Percentiles rank a stretch among this genome's conserved stretches.
phyloP scores from a whole-genome alignment of 768 basidiomycete genomes.

The Psilocybe subaeruginosa region DNA sequence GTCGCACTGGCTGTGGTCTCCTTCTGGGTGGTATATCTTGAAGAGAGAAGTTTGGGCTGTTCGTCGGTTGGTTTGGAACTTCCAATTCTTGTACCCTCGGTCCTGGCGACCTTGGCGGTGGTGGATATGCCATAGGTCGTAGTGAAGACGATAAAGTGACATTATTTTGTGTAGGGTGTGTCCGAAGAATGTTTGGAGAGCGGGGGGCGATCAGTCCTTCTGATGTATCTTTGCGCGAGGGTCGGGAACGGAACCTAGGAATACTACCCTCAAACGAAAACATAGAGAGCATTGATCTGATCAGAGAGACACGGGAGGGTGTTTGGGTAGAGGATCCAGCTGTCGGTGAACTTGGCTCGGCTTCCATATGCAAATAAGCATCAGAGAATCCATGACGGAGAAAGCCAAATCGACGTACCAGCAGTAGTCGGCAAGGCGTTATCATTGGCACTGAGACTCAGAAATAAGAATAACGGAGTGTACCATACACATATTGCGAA shows the following conservation, averaged over 20 bases:
- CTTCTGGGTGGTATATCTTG: constrained; percentile 40
- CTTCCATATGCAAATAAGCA: constrained; percentile 16
- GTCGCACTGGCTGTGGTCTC: constrained; percentile 22
- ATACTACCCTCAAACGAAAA: constrained; percentile 41
- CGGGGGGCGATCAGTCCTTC: constrained; percentile 77
- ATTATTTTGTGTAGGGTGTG: constrained; percentile 30
- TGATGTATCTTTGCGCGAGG: constrained; percentile 48
- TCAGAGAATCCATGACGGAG: too few relatives aligned
- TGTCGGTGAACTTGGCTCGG: constrained; percentile 46
- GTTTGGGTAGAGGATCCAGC: constrained; percentile 27
- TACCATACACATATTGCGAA: constrained; percentile 88
- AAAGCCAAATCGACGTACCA: constrained; percentile 33
- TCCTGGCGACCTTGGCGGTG: constrained; percentile 42
- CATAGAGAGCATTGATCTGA: constrained; percentile 65
- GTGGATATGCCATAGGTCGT: constrained; percentile 33
- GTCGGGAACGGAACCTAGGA: constrained; percentile 44
- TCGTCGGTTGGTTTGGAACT: constrained; percentile 4
- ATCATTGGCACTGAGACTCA: constrained; percentile 96
- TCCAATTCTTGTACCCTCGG: constrained; percentile 37
- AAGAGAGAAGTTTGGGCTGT: constrained; percentile 37
- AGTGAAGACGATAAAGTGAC: constrained; percentile 28
- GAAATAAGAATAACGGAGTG: constrained; percentile 90
- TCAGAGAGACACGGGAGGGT: constrained; percentile 56
- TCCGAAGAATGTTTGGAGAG: constrained; percentile 42
- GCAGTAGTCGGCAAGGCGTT: constrained; percentile 85